Conservation (phyloP, 331 rosid species). For the Quercus phellos region DNA sequence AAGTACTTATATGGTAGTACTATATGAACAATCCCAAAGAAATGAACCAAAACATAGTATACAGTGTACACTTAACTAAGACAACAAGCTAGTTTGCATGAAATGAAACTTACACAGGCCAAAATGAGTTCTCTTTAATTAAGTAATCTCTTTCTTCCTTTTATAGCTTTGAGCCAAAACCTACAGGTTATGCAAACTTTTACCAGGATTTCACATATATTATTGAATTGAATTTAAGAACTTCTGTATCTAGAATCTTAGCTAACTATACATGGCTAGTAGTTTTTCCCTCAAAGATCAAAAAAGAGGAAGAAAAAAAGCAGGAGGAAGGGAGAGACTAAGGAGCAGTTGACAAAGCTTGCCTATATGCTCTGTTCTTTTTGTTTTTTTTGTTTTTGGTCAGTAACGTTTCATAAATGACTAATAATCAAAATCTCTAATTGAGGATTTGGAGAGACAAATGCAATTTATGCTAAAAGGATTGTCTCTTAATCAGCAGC, state of each 20-base stretch:
- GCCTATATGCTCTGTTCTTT: not conserved
- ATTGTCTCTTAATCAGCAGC: constrained; percentile 11
- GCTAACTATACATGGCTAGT: not conserved
- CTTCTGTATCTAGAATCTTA: not conserved
- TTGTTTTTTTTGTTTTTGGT: not conserved
- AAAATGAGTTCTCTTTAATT: too few species aligned
- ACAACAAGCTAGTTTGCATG: too few species aligned
- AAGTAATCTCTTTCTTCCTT: too few species aligned
- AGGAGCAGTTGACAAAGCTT: not conserved
- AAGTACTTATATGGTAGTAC: too few species aligned
- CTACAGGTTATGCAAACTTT: too few species aligned
- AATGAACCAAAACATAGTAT: too few species aligned
- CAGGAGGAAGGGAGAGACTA: not conserved
- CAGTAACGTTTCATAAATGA: not conserved
- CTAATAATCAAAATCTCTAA: not conserved
- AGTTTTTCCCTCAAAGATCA: not conserved
- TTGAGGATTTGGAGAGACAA: constrained; percentile 6
- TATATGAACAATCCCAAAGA: too few species aligned
- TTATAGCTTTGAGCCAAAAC: too few species aligned
- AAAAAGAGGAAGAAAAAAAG: not conserved
- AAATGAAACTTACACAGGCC: too few species aligned
- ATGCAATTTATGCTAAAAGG: not conserved
- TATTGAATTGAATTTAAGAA: not conserved
- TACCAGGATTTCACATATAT: too few species aligned
- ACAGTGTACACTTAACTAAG: too few species aligned